Percentiles rank a stretch among this genome's conserved stretches.
phyloP scores from a whole-genome alignment of 306 rosid genomes.

The cucumber (Cucumis sativus) region DNA sequence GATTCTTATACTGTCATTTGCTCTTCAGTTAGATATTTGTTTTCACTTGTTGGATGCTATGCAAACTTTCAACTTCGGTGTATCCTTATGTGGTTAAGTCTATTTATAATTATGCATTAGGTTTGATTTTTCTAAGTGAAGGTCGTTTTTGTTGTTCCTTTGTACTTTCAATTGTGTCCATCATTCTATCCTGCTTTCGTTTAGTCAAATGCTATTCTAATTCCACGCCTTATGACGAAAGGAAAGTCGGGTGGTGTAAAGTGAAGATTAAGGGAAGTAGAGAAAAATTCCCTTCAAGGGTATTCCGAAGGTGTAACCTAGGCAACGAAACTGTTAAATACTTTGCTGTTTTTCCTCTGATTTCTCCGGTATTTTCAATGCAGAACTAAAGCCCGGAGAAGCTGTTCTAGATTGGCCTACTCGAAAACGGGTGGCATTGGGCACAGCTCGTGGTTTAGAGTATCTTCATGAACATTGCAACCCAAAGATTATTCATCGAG shows the following conservation, averaged over 20 bases:
- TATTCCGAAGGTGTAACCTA: no score
- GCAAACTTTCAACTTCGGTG: no score
- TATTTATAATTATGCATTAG: no score
- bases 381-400: slow-evolving; percentile 86
- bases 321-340: neutral
- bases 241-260: no score
- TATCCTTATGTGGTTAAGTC: no score
- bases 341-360: neutral
- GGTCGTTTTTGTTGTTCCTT: neutral
- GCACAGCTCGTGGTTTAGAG: slow-evolving; percentile 96
- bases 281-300: no score
- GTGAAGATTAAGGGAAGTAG: no score
- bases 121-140: no score
- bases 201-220: neutral
- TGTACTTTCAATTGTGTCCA: neutral
- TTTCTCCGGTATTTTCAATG: slow-evolving; percentile 12
- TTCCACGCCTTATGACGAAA: neutral
- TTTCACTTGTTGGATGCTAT: no score
- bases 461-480: slow-evolving; percentile 97
- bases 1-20: no score
- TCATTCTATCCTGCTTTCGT: neutral
- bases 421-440: slow-evolving; percentile 80
- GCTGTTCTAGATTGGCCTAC: slow-evolving; percentile 76
- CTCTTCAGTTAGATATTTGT: no score
- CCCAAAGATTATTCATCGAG: slow-evolving; percentile 97